Base-by-base conservation (phyloP, 768 basidiomycete genomes). In the Pulveroboletus sp. region DNA sequence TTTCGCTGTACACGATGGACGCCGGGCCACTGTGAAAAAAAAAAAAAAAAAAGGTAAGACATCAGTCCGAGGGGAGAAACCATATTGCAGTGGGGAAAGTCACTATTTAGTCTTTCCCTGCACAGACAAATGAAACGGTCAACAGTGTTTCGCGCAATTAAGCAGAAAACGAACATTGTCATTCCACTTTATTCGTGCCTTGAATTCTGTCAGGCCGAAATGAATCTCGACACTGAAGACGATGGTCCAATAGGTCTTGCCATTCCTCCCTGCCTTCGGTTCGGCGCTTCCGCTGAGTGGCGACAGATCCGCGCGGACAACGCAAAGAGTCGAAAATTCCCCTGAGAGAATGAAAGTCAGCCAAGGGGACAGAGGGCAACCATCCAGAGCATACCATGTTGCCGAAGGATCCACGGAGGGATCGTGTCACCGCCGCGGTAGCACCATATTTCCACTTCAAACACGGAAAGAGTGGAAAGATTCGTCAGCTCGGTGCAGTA, bases 361-460 rank as follows among this genome's bases (percentile, higher is more conserved):
- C 24, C 31, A 3, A 21, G 2, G 21, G 27, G 15, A 50, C 31
- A 40, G 47, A 52, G 12, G 11, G 8, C 6, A 11, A 14, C 17
- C 21, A 8, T 15, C 27, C 21, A 37, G 14, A 41, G 39, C 32
- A 11, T 59, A 77, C 57, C 59, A 51, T 77, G 76, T 14, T 78
- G 69, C 47, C 86, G 72, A 40, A 81, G 73, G 46, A 90, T 89
- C 87, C 87, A 89, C 56, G 81, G 79, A 1, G 87, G 87, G 31
- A 84, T 71, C 7, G 68, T 71, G 55, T 84, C 79, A 39, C 83
- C 83, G n/a, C 87, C 86, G 60, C 87, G 74, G 67, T 79, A 90
- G 62, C 87, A 89, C 87, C 87, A 89, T 56, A 90, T 78, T 64
- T 89, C 86, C 26, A 89, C 86, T 62, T 89, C 87, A 56, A 90